Base-by-base conservation (phyloP, 805 yeast genomes). In the Sugiyamaella marilandica region DNA sequence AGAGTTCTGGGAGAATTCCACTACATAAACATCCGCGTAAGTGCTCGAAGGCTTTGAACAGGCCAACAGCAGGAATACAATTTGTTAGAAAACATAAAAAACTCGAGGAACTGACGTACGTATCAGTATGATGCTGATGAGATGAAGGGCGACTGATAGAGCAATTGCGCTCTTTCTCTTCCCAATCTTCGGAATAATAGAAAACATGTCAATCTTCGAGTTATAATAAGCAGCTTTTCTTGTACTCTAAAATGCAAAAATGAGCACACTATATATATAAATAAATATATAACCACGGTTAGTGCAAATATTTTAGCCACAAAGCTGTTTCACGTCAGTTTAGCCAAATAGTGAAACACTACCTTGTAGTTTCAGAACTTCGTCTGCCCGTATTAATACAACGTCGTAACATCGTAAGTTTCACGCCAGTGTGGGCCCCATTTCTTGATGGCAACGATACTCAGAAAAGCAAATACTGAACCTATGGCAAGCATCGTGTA, bases 401-500 rank as follows among this genome's bases (percentile, higher is more conserved):
- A 65, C 16, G 63, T 57, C 7, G 69, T 61, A 39, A 77, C 61
- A 55, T 77, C 79, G 56, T 70, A 74, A 39, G 66, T 61, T 37
- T 70, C 72, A 34, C 81, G 64, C 60, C 73, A 70, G 14, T 64
- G 60, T 3, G 65, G 63, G 5, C 81, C 80, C 46, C 66, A 64
- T 31, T 54, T 56, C 58, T 76, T 77, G 56, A 76, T 59, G 29
- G 59, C 56, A 2, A 61, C 46, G 2, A 63, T 47, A n/a, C 56
- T 44, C 13, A 39, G 5, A 24, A 60, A 57, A 8, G 58, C 57
- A 1, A 63, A 44, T 2, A 56, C 11, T 18, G 59, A 53, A 8
- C 66, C 44, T 9, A 88, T 85, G 1, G 86, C 81, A 50, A 84
- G 68, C 62, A 88, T 84, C 2, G 85, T 74, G 59, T 79, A 83